Percentiles rank a stretch among this genome's conserved stretches.
phyloP scores from a whole-genome alignment of 192 early-diverging fungal species.

The Coemansia sp. region DNA sequence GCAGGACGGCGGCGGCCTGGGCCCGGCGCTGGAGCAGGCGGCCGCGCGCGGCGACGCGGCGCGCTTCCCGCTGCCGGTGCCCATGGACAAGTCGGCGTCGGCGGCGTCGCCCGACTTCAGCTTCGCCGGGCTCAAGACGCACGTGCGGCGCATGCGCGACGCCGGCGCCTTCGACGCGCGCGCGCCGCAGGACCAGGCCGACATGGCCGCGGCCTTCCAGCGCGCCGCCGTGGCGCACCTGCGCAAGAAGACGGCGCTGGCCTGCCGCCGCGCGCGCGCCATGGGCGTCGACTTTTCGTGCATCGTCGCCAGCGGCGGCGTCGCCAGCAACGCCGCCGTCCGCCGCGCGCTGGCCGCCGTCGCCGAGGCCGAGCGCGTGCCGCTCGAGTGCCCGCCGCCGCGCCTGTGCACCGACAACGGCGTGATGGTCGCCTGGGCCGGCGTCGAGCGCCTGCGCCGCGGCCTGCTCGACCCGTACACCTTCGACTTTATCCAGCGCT shows the following conservation, averaged over 20 bases:
- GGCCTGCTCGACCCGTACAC: constrained; percentile 69
- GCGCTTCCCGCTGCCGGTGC: constrained; percentile 55
- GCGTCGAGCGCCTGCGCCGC: constrained; percentile 64
- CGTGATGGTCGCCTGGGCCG: constrained; percentile 84
- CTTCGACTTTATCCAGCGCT: constrained; percentile 71
- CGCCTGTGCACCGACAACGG: constrained; percentile 79
- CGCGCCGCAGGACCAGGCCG: constrained; percentile 44
- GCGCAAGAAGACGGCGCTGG: constrained; percentile 62
- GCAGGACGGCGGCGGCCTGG: constrained; percentile 64
- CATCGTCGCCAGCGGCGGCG: constrained; percentile 74
- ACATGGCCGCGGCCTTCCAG: constrained; percentile 76
- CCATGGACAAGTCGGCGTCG: constrained; percentile 59
- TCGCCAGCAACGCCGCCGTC: constrained; percentile 68
- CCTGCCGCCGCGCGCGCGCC: constrained; percentile 42
- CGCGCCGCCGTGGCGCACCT: constrained; percentile 58
- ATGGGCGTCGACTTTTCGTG: constrained; percentile 40
- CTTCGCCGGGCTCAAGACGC: constrained; percentile 74
- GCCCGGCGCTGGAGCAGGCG: constrained; percentile 65
- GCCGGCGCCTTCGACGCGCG: constrained; percentile 22
- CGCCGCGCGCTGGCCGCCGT: constrained; percentile 46
- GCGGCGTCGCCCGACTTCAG: constrained; percentile 61
- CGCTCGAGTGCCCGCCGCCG: constrained; percentile 73
- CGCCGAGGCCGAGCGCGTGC: constrained; percentile 46
- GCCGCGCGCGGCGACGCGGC: constrained; percentile 56
- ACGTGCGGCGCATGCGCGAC: constrained; percentile 55